These are phyloP conservation scores for Trichosporon ovoides DNA, from an alignment of 1,284 basidiomycete species.

Conservation along the genomic window DNA sequence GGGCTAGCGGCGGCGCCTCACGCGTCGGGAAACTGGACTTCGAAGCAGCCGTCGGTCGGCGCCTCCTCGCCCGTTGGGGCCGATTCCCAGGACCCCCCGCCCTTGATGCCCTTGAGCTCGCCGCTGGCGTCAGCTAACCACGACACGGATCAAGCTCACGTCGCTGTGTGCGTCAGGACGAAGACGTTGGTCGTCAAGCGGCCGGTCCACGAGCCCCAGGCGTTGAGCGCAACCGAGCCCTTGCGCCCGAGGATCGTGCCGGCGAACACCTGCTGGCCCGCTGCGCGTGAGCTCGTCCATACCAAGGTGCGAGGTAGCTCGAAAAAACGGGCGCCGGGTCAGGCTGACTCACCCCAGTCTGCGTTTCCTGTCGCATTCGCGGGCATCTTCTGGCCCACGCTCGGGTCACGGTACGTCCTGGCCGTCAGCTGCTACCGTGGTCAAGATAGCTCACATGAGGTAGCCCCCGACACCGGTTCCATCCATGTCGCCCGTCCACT, in stretches of 20 bases:
- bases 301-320: neutral
- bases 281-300: neutral
- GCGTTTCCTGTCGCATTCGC: neutral
- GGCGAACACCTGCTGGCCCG: neutral
- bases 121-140: neutral
- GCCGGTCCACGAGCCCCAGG: neutral
- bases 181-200: neutral
- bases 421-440: neutral
- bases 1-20: too few species aligned
- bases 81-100: neutral
- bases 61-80: neutral
- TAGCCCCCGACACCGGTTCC: neutral
- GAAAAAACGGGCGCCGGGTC: too few species aligned
- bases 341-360: neutral
- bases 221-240: neutral
- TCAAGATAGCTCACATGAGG: neutral
- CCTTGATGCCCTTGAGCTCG: neutral
- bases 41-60: neutral
- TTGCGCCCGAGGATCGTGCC: slow-evolving; percentile 7
- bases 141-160: neutral
- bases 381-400: neutral
- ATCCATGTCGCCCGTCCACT: slow-evolving; percentile 2
- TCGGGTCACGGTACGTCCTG: neutral
- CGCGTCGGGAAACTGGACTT: neutral
- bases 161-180: neutral